A percentile compares a stretch with the other conserved stretches of the same genome.
These are phyloP conservation scores for Ophiognomonia clavigignenti-juglandacearum DNA, from an alignment of 2,329 filamentous ascomycete genomes.

Conservation along the genomic window DNA sequence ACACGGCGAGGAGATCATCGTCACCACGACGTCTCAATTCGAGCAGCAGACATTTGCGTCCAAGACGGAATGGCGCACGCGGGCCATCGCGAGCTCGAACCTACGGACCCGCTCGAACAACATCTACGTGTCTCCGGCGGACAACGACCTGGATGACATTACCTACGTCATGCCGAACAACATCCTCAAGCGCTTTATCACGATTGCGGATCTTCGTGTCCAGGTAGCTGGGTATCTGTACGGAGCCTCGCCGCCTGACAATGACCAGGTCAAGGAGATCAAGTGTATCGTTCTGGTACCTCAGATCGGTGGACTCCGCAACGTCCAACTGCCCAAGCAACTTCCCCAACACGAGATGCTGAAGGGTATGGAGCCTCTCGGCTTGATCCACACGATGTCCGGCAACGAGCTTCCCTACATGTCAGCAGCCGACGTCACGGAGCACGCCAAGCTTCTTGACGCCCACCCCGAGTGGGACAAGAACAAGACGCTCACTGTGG, in stretches of 20 bases:
- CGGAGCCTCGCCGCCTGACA: conserved; percentile 85
- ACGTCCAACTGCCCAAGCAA: conserved; percentile 84
- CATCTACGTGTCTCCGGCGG: conserved; percentile 96
- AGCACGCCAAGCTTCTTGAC: conserved; percentile 86
- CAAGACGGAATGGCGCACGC: conserved; percentile 97
- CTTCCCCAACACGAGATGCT: conserved; percentile 91
- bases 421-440: conserved; percentile 90
- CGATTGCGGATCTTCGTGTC: conserved; percentile 90
- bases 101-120: conserved; percentile 92
- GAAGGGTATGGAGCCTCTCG: conserved; percentile 79
- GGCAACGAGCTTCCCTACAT: conserved; percentile 96
- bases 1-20: conserved; percentile 94
- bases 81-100: conserved; percentile 95
- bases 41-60: conserved; percentile 97
- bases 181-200: conserved; percentile 96
- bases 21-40: conserved; percentile 96
- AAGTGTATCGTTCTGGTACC: conserved; percentile 96
- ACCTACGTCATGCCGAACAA: conserved; percentile 99
- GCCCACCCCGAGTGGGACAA: conserved; percentile 74
- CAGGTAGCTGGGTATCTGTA: conserved; percentile 97
- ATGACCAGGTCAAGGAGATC: conserved; percentile 95
- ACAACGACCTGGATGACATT: conserved; percentile 83
- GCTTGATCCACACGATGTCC: conserved; percentile 91
- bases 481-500: conserved; percentile 89
- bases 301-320: conserved; percentile 88